Evolutionary conservation across 805 yeast genomes (phyloP).

Genomic region (Nakazawaea sp.): DNA sequence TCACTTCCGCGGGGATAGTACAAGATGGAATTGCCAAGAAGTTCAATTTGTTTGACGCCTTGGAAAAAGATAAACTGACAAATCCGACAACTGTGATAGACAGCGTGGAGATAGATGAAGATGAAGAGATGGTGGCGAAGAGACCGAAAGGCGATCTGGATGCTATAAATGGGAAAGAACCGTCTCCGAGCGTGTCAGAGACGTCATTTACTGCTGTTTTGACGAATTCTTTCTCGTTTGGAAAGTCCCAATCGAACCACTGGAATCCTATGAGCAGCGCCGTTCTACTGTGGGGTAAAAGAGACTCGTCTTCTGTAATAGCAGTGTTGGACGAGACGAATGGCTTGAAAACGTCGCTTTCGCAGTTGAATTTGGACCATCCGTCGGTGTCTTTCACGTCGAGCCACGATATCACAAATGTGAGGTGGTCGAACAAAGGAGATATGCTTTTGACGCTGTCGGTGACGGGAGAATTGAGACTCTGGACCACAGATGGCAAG

Average conservation of each 20-base stretch:
- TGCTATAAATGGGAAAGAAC: constrained; percentile 10
- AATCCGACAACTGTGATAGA: constrained; percentile 6
- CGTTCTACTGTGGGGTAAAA: constrained; percentile 50
- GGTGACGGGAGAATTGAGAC: constrained; percentile 63
- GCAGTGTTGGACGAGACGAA: constrained; percentile 17
- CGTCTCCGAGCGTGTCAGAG: constrained; percentile 11
- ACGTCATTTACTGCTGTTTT: constrained; percentile 29
- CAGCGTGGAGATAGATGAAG: constrained; percentile 8
- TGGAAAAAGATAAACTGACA: constrained; percentile 32
- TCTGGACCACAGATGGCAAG: constrained; percentile 74
- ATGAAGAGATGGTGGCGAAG: constrained; percentile 8
- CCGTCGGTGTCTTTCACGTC: constrained; percentile 4
- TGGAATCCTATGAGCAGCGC: constrained; percentile 49
- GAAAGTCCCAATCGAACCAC: constrained; percentile 36
- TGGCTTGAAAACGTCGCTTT: not conserved
- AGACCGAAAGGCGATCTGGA: constrained; percentile 6
- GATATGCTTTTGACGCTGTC: constrained; percentile 54
- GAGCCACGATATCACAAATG: constrained; percentile 17
- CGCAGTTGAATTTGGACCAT: constrained; percentile 8
- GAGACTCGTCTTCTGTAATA: constrained; percentile 19
- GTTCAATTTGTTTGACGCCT: constrained; percentile 49
- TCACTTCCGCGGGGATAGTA: constrained; percentile 26
- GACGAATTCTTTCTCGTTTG: constrained; percentile 29
- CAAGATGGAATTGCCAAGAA: constrained; percentile 16
- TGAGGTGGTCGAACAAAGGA: constrained; percentile 67